Base-by-base conservation (phyloP, 768 basidiomycete species). In the Royoungia palumana region DNA sequence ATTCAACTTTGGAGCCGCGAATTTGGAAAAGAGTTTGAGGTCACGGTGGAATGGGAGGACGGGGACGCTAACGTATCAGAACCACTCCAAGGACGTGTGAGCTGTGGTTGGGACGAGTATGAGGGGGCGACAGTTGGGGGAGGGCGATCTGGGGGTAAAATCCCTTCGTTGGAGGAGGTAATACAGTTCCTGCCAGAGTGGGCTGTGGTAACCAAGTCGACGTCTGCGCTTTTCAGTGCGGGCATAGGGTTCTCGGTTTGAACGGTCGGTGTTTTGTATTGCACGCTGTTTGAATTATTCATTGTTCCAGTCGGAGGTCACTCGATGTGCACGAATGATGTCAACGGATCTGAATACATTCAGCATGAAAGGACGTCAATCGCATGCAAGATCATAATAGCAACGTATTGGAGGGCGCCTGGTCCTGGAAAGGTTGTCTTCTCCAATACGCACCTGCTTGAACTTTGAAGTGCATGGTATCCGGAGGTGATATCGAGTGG, bases 131-230 rank as follows among this genome's bases (percentile, higher is more conserved):
- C 72, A 53, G 62, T 79, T 12, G 81, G 79, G 35, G 69, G 74
- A 51, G 72, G 72, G 16, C 16, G 51, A 14, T 55, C 56, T 37
- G 61, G 60, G 17, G 74, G 66, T 25, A 76, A 71, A 67, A 85
- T 89, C 17, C 86, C 87, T 5, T 85, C 86, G 3, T 71, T 79
- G 39, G 85, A 88, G 60, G 87, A 89, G 60, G 75, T 79, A 22
- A 59, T 87, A 7, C 59, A 64, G 7, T 85, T 83, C 62, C 62
- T 87, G 49, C 87, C 87, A 17, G 68, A 75, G 39, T 89, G 87
- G 87, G 81, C 76, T 10, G 72, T 73, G n/a, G 77, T 78, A 39
- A 77, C 78, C 6, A 86, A 85, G 68, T 54, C 63, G 45, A 64
- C 70, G 4, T 76, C 79, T 51, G 83, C 78, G 2, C 61, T 87